These are phyloP conservation scores for Aurantiochytrium sp. DNA, from an alignment of 108 stramenopile genomes.

Conservation along the genomic window DNA sequence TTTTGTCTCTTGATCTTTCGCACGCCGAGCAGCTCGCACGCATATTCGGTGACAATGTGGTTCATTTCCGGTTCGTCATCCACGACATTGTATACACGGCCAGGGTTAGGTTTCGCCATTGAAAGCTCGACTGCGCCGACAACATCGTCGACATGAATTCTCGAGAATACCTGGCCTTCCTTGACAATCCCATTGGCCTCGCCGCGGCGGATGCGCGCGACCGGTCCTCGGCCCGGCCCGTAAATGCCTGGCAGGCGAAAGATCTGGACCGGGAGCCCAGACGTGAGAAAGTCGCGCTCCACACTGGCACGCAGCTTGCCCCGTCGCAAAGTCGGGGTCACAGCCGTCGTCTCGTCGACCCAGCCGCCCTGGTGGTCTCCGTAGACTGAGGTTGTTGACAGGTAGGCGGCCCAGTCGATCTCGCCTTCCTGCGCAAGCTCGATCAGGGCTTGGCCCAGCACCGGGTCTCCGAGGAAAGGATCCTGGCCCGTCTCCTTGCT, in stretches of 20 bases:
- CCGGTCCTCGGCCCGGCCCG: background rate
- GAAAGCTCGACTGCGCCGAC: background rate
- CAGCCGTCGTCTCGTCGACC: background rate
- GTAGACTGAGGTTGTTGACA: constrained; percentile 6
- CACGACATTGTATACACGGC: constrained; percentile 2
- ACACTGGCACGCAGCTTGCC: background rate
- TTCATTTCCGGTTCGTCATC: background rate
- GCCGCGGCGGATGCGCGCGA: background rate
- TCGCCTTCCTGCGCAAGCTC: background rate
- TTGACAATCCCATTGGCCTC: background rate
- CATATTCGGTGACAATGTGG: background rate
- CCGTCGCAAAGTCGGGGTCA: background rate
- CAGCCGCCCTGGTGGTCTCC: background rate
- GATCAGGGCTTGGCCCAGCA: background rate
- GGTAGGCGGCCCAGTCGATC: background rate
- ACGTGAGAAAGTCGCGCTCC: background rate
- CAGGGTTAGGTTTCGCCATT: background rate
- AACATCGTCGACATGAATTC: background rate
- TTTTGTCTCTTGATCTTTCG: background rate
- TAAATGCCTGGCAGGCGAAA: constrained; percentile 14
- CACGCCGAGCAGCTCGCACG: background rate
- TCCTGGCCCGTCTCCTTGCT: background rate
- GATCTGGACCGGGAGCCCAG: background rate
- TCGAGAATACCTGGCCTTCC: background rate
- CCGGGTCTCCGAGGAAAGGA: background rate